These are phyloP conservation scores for Leishmania amazonensis DNA, from an alignment of 208 protist genomes.

Conservation along the genomic window DNA sequence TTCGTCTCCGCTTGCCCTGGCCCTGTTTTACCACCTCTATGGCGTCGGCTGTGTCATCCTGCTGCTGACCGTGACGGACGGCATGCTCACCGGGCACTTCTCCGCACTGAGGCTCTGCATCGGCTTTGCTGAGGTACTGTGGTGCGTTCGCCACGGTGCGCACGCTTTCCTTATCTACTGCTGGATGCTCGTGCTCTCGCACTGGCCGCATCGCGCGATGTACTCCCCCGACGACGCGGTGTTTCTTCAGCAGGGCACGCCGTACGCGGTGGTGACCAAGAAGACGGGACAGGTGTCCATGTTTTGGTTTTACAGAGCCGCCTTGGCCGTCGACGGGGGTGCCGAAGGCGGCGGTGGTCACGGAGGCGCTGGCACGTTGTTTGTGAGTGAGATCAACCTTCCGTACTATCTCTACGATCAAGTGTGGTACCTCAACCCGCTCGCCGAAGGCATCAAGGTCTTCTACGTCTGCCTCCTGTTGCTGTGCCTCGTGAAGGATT, in stretches of 20 bases:
- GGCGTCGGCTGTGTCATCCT: slow-evolving; percentile 31
- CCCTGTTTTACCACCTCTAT: neutral
- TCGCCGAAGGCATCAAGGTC: slow-evolving; percentile 17
- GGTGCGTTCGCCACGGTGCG: slow-evolving; percentile 50
- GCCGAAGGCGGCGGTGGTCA: neutral
- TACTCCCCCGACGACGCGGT: slow-evolving; percentile 7
- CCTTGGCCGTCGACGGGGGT: slow-evolving; percentile 9
- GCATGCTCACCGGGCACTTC: slow-evolving; percentile 44
- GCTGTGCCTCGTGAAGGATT: slow-evolving; percentile 29
- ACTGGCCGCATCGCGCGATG: slow-evolving; percentile 32
- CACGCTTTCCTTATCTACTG: slow-evolving; percentile 56
- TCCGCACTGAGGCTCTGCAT: slow-evolving; percentile 39
- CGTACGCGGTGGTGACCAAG: slow-evolving; percentile 36
- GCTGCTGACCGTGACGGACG: slow-evolving; percentile 43
- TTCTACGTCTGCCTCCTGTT: slow-evolving; percentile 19
- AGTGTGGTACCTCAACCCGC: slow-evolving; percentile 26
- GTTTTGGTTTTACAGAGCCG: slow-evolving; percentile 44
- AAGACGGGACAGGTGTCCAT: slow-evolving; percentile 31
- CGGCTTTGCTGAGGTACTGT: slow-evolving; percentile 40
- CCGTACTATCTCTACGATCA: slow-evolving; percentile 37
- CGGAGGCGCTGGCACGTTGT: slow-evolving; percentile 3
- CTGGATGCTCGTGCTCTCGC: slow-evolving; percentile 41
- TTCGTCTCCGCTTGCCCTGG: neutral
- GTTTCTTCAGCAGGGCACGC: slow-evolving; percentile 37
- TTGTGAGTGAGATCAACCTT: slow-evolving; percentile 26